phyloP scores from a whole-genome alignment of 352 stramenopile species.

The Pythium angustatum region DNA sequence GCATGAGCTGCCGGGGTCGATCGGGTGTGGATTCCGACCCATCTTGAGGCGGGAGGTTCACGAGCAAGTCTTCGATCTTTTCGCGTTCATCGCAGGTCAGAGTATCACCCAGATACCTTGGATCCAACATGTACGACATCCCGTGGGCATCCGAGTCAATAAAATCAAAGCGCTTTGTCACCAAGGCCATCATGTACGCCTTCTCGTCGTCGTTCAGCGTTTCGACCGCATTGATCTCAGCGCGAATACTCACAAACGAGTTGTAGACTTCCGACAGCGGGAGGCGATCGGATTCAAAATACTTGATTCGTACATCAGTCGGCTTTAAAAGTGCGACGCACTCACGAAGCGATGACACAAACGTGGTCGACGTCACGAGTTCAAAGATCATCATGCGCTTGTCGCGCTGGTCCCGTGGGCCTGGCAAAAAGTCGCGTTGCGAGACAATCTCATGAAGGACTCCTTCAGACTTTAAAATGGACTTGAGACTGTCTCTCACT shows the following conservation, averaged over 20 bases:
- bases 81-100: constrained; percentile 83
- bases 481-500: too few species aligned
- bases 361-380: too few species aligned
- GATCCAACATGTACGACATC: constrained; percentile 73
- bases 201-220: constrained; percentile 64
- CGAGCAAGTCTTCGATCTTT: constrained; percentile 83
- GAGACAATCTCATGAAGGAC: too few species aligned
- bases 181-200: constrained; percentile 83
- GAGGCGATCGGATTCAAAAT: constrained; percentile 74
- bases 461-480: too few species aligned
- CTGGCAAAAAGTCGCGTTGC: too few species aligned
- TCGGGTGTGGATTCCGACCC: constrained; percentile 71
- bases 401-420: too few species aligned
- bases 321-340: too few species aligned
- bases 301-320: too few species aligned
- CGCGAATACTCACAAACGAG: constrained; percentile 75
- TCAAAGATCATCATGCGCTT: too few species aligned
- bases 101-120: constrained; percentile 80
- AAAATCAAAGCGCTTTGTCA: constrained; percentile 75
- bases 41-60: constrained; percentile 78
- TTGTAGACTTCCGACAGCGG: constrained; percentile 85
- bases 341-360: constrained; percentile 79
- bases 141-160: constrained; percentile 75
- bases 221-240: constrained; percentile 77
- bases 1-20: constrained; percentile 63